These are phyloP conservation scores for Alnus rubra DNA, from an alignment of 306 rosid species.

Conservation along the genomic window DNA sequence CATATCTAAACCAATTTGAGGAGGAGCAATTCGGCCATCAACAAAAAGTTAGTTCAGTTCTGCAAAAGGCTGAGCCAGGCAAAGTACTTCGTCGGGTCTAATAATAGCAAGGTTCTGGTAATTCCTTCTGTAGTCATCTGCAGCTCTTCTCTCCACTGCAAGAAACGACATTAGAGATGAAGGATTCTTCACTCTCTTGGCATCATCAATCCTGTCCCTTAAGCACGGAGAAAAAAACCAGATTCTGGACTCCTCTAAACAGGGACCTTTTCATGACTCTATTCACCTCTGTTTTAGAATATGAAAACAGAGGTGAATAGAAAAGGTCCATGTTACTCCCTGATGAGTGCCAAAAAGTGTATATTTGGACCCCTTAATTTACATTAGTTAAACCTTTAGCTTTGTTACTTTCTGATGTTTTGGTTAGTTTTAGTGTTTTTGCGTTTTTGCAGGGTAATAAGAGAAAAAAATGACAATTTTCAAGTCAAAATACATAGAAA, in stretches of 20 bases:
- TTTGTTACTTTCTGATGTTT: too few relatives aligned
- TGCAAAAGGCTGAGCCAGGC: slow-evolving; percentile 27
- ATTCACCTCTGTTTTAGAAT: too few relatives aligned
- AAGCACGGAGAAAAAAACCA: slow-evolving; percentile 46
- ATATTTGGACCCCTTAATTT: too few relatives aligned
- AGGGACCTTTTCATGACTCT: too few relatives aligned
- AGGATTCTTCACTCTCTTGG: slow-evolving; percentile 22
- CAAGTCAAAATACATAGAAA: too few relatives aligned
- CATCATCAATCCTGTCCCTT: slow-evolving; percentile 30
- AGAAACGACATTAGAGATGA: slow-evolving; percentile 54
- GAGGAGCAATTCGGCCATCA: slow-evolving; percentile 56
- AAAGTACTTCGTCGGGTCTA: slow-evolving; percentile 6
- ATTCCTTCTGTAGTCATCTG: slow-evolving; percentile 36
- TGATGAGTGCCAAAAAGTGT: too few relatives aligned
- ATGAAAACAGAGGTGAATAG: too few relatives aligned
- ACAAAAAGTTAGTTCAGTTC: slow-evolving; percentile 50
- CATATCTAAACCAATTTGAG: slow-evolving; percentile 31
- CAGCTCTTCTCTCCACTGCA: slow-evolving; percentile 53
- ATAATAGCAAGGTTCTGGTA: slow-evolving; percentile 19
- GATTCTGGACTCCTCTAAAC: slow-evolving; percentile 14
- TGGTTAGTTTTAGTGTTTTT: too few relatives aligned
- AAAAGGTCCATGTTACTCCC: too few relatives aligned
- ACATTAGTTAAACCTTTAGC: too few relatives aligned
- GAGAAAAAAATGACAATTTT: too few relatives aligned
- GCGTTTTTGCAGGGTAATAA: too few relatives aligned